Conservation (phyloP, 148 eudicot genomes). For the Spergularia bocconei region DNA sequence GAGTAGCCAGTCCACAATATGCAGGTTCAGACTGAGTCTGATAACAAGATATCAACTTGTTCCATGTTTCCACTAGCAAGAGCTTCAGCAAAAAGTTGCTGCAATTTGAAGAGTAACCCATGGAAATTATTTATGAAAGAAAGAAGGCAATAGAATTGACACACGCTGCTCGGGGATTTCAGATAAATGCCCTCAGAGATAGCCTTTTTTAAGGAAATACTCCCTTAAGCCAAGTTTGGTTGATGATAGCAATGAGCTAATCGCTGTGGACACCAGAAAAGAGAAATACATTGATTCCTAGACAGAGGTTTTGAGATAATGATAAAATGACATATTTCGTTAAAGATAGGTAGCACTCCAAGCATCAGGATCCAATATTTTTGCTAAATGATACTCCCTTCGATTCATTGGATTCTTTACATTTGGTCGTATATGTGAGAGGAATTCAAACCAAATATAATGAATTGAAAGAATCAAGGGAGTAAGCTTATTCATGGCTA, state of each 20-base stretch:
- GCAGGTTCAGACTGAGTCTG: conserved; percentile 99
- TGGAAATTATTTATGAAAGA: background rate
- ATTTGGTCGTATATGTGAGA: background rate
- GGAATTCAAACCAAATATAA: background rate
- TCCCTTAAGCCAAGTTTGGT: background rate
- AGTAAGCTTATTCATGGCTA: too few species aligned
- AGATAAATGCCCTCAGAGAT: background rate
- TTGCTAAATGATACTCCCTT: too few species aligned
- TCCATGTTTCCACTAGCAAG: conserved; percentile 70
- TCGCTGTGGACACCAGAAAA: background rate
- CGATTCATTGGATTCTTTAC: too few species aligned
- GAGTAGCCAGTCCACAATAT: conserved; percentile 95
- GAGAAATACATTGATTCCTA: background rate
- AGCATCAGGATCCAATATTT: too few species aligned
- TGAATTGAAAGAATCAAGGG: too few species aligned
- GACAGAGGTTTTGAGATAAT: background rate
- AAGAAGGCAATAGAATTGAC: conserved; percentile 1
- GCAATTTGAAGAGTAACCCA: conserved; percentile 29
- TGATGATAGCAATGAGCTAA: background rate
- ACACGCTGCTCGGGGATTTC: background rate
- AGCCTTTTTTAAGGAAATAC: background rate
- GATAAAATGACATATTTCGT: background rate
- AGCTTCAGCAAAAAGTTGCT: conserved; percentile 90
- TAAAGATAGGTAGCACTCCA: too few species aligned
- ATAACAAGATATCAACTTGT: conserved; percentile 75